Base-by-base conservation (phyloP, 2,329 filamentous ascomycete genomes). In the Colletotrichum costaricense region DNA sequence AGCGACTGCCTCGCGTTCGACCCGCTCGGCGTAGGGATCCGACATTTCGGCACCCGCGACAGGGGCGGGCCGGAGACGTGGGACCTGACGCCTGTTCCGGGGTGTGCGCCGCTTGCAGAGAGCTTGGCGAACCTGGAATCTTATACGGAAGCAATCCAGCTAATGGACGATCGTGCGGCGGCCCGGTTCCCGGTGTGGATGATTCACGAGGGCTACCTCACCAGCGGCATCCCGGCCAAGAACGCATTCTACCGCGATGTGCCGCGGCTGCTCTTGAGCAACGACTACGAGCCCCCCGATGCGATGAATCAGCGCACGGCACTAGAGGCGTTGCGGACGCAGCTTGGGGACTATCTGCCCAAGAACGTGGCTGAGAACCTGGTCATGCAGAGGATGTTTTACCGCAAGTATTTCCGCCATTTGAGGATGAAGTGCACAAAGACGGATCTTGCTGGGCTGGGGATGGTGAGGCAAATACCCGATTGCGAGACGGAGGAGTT, bases 351-450 rank as follows among this genome's bases (percentile, higher is more conserved):
- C 1, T 73, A 73, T 8, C 52, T 74, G 12, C 69, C 73, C 11
- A 26, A 62, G 12, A 24, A 38, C 7, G 73, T 72, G 5, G 64
- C 69, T 7, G 54, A 59, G 9, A 54, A 52, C 2, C 38, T 74
- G n/a, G 70, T 73, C n/a, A 72, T 74, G 73, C 73, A 74, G 52
- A 46, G 73, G 4, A 73, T 74, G 73, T 74, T 73, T 22, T 73
- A 74, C 52, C 73, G 73, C 55, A 74, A 74, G 49, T 73, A 73
- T 49, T 74, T 74, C 56, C 69, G 69, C 6, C 73, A 74, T 56
- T 28, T 74, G 33, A 26, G 65, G 30, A 74, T 74, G 73, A 69
- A 72, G 60, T 74, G 73, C 60, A 69, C 70, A 9, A 74, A 74
- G 59, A 74, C 73, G 28, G 73, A 74, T 38, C 66, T 73, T 14